Evolutionary conservation across 768 basidiomycete species (phyloP).

Genomic region (Naganishia randhawae): DNA sequence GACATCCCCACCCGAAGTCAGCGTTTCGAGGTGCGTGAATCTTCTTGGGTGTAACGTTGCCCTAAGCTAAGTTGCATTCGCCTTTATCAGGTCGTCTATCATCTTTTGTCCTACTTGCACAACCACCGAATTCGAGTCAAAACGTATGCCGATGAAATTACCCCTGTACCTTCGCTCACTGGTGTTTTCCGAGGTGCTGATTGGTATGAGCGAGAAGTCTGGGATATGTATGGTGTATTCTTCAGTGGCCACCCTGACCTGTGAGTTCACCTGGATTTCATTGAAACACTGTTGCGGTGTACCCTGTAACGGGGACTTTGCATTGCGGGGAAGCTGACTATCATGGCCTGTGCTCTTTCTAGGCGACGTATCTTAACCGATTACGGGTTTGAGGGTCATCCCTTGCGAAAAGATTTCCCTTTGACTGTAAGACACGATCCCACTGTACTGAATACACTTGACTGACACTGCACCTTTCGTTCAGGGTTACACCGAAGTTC

Average conservation of each 20-base stretch:
- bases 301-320: background rate
- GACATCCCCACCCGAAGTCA: conserved; percentile 91
- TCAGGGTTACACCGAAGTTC: conserved; percentile 96
- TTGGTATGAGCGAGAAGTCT: conserved; percentile 98
- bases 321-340: background rate
- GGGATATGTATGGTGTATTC: conserved; percentile 97
- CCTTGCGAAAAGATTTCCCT: conserved; percentile 96
- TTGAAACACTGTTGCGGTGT: no score
- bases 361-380: conserved; percentile 90
- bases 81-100: conserved; percentile 67
- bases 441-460: conserved; percentile 56
- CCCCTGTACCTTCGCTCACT: conserved; percentile 77
- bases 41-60: conserved; percentile 7
- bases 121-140: conserved; percentile 89
- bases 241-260: conserved; percentile 95
- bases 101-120: conserved; percentile 74
- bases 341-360: no score
- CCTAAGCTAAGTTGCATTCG: conserved; percentile 19
- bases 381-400: conserved; percentile 98
- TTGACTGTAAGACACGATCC: conserved; percentile 64
- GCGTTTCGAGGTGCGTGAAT: conserved; percentile 69
- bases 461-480: conserved; percentile 59
- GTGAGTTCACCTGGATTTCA: conserved; percentile 61
- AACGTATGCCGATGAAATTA: conserved; percentile 90
- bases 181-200: conserved; percentile 85